A percentile compares a stretch with the other conserved stretches of the same genome.
phyloP scores from a whole-genome alignment of 179 eudicot genomes.

The Spergularia azorica region DNA sequence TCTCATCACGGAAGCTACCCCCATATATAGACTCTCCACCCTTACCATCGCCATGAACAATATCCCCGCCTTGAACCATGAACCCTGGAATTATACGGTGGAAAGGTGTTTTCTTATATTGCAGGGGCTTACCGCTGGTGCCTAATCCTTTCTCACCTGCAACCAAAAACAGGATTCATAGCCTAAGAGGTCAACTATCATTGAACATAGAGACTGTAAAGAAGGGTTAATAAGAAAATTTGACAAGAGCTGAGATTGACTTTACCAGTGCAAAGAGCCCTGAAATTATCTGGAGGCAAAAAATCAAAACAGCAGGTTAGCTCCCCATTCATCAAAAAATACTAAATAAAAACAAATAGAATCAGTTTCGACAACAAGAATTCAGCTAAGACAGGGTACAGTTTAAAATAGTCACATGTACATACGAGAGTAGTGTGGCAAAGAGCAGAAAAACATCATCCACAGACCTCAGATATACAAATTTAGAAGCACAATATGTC shows the following conservation, averaged over 20 bases:
- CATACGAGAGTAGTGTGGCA: neutral
- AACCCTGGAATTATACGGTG: slow-evolving; percentile 98
- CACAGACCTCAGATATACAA: no score
- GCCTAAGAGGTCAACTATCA: slow-evolving; percentile 10
- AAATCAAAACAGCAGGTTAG: slow-evolving; percentile 20
- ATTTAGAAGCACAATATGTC: neutral
- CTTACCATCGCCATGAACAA: slow-evolving; percentile 72
- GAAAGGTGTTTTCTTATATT: slow-evolving; percentile 84
- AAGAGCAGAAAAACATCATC: no score
- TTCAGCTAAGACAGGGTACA: neutral
- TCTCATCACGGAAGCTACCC: slow-evolving; percentile 81
- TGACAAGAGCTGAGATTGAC: slow-evolving; percentile 11
- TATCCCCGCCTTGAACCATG: slow-evolving; percentile 99
- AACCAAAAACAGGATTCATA: slow-evolving; percentile 16
- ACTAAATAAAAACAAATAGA: neutral
- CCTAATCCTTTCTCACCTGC: slow-evolving; percentile 80
- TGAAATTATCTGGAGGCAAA: slow-evolving; percentile 78
- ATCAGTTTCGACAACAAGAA: slow-evolving; percentile 3
- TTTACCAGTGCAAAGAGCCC: slow-evolving; percentile 90
- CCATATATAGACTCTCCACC: slow-evolving; percentile 86
- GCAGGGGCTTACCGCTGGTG: slow-evolving; percentile 68
- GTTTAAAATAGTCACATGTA: neutral
- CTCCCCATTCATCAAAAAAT: neutral
- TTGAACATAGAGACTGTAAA: neutral
- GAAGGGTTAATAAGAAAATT: neutral